Evolutionary conservation across 2,329 filamentous ascomycete species (phyloP).

Genomic region (Zasmidium cellare): DNA sequence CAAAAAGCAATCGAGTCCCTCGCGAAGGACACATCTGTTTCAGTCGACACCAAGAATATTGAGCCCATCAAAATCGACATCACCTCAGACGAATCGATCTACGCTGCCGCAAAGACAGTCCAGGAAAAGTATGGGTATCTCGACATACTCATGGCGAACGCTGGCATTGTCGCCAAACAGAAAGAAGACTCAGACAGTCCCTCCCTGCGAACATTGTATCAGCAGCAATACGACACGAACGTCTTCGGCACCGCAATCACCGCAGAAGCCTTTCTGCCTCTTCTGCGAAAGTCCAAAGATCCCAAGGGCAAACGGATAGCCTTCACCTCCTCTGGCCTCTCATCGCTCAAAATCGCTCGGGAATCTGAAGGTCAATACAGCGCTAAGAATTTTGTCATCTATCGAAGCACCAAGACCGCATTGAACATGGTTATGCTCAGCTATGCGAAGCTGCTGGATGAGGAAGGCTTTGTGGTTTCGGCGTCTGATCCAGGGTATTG

Average conservation of each 20-base stretch:
- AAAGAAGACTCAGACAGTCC: neutral
- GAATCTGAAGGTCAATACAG: constrained; percentile 14
- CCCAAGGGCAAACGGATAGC: constrained; percentile 27
- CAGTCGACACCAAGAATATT: constrained; percentile 24
- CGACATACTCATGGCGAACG: constrained; percentile 40
- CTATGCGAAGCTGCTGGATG: constrained; percentile 20
- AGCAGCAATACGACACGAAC: constrained; percentile 29
- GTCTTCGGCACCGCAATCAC: constrained; percentile 27
- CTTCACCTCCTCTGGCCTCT: constrained; percentile 14
- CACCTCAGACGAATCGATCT: constrained; percentile 44
- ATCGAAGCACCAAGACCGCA: constrained; percentile 29
- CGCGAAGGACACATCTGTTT: neutral
- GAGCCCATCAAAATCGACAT: constrained; percentile 46
- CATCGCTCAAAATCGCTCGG: neutral
- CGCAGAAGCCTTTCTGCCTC: constrained; percentile 29
- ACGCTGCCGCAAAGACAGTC: constrained; percentile 35
- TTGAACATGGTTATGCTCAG: constrained; percentile 30
- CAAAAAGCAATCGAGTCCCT: constrained; percentile 33
- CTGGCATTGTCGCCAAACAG: constrained; percentile 27
- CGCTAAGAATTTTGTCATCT: constrained; percentile 20
- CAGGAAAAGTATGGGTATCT: constrained; percentile 30
- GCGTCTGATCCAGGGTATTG: constrained; percentile 22
- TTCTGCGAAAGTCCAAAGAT: constrained; percentile 24
- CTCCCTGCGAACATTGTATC: constrained; percentile 20
- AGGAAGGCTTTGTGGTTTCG: constrained; percentile 28